Evolutionary conservation across 176 grass and related monocot genomes (phyloP), one percentile per base, ranked within the genome.

Genomic region (Ensete ventricosum): DNA sequence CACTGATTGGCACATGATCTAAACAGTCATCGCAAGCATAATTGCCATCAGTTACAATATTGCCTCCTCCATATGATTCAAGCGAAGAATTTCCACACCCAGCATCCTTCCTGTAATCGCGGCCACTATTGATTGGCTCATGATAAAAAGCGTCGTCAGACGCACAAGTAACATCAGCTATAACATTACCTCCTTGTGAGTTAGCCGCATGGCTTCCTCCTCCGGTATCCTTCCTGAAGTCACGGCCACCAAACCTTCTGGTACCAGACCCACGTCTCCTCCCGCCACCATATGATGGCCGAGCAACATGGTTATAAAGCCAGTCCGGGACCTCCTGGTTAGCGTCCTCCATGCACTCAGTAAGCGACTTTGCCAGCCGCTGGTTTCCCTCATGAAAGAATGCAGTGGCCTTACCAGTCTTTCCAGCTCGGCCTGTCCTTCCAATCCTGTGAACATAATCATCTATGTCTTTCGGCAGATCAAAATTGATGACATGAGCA

Each of bases 341-440:
- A 0, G 87, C 79, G 71, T 92, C 90, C 0, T 81, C 77, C 90
- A 96, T 87, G 63, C 90, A 73, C 14, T 83, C 85, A 72, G 81
- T 62, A 54, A 96, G 55, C 23, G 76, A 81, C 27, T 92, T 92
- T 0, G 93, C 87, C 16, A 90, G 58, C 14, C 79, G 52, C 20
- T 83, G 85, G 52, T 96, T 84, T 0, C 57, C 64, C 50, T 87
- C 81, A 0, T 79, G 79, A 58, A 96, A 96, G 71, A 96, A 92
- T 20, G 90, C 93, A 0, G 93, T 96, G 71, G 93, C 90, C 0
- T 52, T 48, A 21, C 93, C 93, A 2, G 87, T 70, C 80, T 92
- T 96, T 11, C 93, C 93, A 9, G 91, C 91, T 71, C 91, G 76
- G n/a, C 91, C 91, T 14, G 90, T 96, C 78, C 93, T 89, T 53